Evolutionary conservation across 1,139 yeast genomes (phyloP).

Genomic region (Yamadazyma friedrichii): DNA sequence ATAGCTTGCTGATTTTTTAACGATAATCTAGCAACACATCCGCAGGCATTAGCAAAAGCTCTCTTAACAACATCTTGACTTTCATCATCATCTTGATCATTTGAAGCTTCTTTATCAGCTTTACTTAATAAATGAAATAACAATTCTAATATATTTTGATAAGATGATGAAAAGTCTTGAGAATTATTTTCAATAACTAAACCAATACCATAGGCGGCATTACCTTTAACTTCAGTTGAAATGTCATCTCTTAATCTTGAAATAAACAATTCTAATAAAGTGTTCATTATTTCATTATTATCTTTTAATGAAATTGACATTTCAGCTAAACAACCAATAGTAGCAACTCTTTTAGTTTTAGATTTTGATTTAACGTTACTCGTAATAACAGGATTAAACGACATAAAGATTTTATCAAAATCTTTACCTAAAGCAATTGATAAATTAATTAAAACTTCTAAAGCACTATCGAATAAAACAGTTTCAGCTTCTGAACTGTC

Average conservation of each 20-base stretch:
- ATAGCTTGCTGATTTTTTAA: conserved; percentile 69
- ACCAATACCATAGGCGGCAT: conserved; percentile 96
- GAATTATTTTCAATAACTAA: conserved; percentile 61
- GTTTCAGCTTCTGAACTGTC: conserved; percentile 89
- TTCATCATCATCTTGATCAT: conserved; percentile 71
- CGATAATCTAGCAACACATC: conserved; percentile 93
- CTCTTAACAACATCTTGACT: conserved; percentile 78
- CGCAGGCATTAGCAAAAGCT: conserved; percentile 91
- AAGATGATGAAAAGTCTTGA: conserved; percentile 60
- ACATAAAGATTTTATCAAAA: conserved; percentile 68
- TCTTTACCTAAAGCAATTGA: conserved; percentile 74
- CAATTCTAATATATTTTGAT: conserved; percentile 68
- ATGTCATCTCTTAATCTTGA: conserved; percentile 72
- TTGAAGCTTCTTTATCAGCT: conserved; percentile 67
- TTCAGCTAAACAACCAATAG: conserved; percentile 91
- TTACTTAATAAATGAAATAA: conserved; percentile 77
- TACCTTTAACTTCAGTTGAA: conserved; percentile 87
- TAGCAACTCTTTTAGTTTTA: conserved; percentile 73
- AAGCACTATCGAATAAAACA: conserved; percentile 76
- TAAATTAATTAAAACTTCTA: conserved; percentile 79
- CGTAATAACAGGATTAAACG: conserved; percentile 68
- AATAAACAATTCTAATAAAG: conserved; percentile 67
- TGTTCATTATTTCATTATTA: conserved; percentile 65
- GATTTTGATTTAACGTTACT: conserved; percentile 63
- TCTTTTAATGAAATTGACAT: conserved; percentile 74